These are phyloP conservation scores for Ophiostoma himal-ulmi DNA, from an alignment of 2,329 filamentous ascomycete genomes.

Conservation along the genomic window DNA sequence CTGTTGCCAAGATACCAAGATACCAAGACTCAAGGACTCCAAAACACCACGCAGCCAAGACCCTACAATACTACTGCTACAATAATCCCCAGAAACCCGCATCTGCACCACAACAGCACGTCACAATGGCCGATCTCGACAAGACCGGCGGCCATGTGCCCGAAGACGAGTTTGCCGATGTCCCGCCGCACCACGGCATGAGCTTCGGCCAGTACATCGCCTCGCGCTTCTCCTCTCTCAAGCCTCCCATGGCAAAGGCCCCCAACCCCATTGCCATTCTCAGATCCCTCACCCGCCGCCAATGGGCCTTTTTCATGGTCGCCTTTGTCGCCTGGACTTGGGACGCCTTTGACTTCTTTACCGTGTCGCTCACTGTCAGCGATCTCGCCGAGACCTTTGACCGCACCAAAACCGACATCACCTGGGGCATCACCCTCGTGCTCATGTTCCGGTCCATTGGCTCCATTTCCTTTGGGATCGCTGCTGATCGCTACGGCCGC, in stretches of 20 bases:
- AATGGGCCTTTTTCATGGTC: conserved; percentile 72
- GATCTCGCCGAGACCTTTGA: conserved; percentile 55
- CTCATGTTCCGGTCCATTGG: conserved; percentile 69
- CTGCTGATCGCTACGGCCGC: conserved; percentile 71
- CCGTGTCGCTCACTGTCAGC: conserved; percentile 69
- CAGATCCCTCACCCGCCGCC: conserved; percentile 54
- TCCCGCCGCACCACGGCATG: conserved; percentile 47
- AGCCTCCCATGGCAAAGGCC: conserved; percentile 49
- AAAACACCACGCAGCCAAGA: conserved; percentile 5
- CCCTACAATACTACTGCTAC: not conserved
- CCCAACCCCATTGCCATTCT: conserved; percentile 69
- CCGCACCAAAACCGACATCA: conserved; percentile 58
- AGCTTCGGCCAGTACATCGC: conserved; percentile 41
- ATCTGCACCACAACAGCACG: not conserved
- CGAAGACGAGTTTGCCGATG: conserved; percentile 26
- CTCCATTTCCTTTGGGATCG: conserved; percentile 68
- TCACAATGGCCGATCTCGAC: conserved; percentile 26
- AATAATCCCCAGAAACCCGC: not conserved
- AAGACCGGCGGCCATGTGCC: conserved; percentile 21
- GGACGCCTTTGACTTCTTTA: conserved; percentile 52
- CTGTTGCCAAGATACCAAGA: conserved; percentile 11
- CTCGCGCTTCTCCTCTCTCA: conserved; percentile 51
- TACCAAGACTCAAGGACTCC: not conserved
- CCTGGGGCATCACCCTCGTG: conserved; percentile 69
- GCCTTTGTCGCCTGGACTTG: conserved; percentile 60